Base-by-base conservation (phyloP, 2,329 filamentous ascomycete genomes). In the Emergomyces orientalis region DNA sequence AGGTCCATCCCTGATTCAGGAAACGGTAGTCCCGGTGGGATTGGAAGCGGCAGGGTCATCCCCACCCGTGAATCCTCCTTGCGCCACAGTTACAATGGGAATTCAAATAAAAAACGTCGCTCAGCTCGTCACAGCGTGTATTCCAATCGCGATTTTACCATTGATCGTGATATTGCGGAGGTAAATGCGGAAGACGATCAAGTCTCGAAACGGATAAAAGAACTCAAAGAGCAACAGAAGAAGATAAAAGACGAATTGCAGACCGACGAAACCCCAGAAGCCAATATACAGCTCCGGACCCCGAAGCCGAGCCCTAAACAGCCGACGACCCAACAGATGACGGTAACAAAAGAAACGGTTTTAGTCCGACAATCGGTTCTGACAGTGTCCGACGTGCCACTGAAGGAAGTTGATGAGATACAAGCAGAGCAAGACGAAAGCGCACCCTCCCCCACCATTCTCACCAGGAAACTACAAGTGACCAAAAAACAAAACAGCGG, bases 51-150 rank as follows among this genome's bases (percentile, higher is more conserved):
- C 2, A 78, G 82, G 58, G 74, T 80, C 8, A 89, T 91, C 61
- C 88, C 88, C 0, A 74, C 80, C 8, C 82, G 87, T 62, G 87
- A 89, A 62, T 91, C 87, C 0, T 90, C 87, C 45, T 76, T 89
- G 43, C 78, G 83, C 59, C 88, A 78, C 67, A 76, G 72, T 62
- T 72, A 83, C 68, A 79, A 82, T 0, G 80, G 80, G 9, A 74
- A 78, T 25, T 80, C 78, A 52, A 78, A 76, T 11, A 85, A 81
- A 73, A 80, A 84, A 62, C 80, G 82, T 1, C 79, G 80, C 61
- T 78, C 83, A 30, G 84, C 73, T 63, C 76, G 76, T 39, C 76
- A 79, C 58, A 77, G 72, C 63, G 70, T 75, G 59, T 75, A 74
- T 64, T 77, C 72, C 9, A 73, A 70, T 41, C 72, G 72, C 64